Percentiles rank a stretch among this genome's conserved stretches.
phyloP scores from a whole-genome alignment of 2,329 filamentous ascomycete genomes.

The Botrytis hyacinthi region DNA sequence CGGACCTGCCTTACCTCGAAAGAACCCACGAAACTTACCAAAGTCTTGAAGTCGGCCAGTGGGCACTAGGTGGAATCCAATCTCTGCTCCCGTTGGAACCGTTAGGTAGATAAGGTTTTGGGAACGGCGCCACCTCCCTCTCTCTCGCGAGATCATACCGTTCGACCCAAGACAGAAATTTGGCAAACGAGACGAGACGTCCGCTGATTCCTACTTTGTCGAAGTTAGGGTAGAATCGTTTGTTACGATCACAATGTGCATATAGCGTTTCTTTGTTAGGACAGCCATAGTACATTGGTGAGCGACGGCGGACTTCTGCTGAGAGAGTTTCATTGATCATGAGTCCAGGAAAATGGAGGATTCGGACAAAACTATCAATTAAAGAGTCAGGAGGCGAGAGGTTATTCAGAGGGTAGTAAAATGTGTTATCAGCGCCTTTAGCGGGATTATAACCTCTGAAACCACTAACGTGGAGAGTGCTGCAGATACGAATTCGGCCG shows the following conservation, averaged over 20 bases:
- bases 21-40: background rate
- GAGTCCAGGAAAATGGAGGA: background rate
- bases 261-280: background rate
- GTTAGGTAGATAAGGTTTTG: background rate
- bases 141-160: background rate
- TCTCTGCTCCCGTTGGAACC: background rate
- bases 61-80: background rate
- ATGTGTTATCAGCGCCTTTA: background rate
- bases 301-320: background rate
- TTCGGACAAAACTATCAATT: background rate
- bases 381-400: background rate
- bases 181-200: background rate
- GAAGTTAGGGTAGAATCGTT: conserved; percentile 4
- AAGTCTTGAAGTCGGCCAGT: background rate
- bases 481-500: background rate
- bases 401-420: conserved; percentile 11
- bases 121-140: background rate
- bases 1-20: too few species aligned
- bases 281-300: conserved; percentile 14
- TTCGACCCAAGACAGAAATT: background rate
- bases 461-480: background rate
- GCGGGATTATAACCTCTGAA: background rate
- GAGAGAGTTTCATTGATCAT: background rate
- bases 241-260: conserved; percentile 1
- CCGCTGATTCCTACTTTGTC: background rate